These are phyloP conservation scores for Rhynchospora pubera DNA, from an alignment of 176 grass and related monocot species.

Conservation along the genomic window DNA sequence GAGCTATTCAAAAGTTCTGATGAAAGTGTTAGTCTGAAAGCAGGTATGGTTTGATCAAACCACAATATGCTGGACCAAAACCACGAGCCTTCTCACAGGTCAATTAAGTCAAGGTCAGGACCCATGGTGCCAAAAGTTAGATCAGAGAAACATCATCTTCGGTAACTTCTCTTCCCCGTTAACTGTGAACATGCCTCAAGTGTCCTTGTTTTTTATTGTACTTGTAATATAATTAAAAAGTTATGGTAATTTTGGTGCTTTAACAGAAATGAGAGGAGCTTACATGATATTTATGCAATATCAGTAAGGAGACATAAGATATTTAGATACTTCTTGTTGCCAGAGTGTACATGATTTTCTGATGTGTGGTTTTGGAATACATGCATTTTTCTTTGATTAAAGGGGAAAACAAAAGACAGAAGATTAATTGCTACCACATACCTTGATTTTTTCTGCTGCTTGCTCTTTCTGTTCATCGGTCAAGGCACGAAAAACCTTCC, in stretches of 20 bases:
- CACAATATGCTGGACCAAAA: not conserved
- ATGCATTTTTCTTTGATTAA: not conserved
- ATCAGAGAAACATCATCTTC: not conserved
- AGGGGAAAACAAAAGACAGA: not conserved
- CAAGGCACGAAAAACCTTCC: slow-evolving; percentile 62
- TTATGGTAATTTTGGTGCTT: slow-evolving; percentile 6
- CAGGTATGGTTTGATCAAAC: not conserved
- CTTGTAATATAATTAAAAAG: not conserved
- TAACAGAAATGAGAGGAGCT: not conserved
- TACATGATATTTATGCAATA: not conserved
- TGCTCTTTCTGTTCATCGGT: slow-evolving; percentile 35
- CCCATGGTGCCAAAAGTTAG: not conserved
- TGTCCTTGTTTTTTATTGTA: not conserved
- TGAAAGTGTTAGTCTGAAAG: not conserved
- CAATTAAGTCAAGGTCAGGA: not conserved
- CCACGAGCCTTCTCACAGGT: not conserved
- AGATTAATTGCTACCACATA: slow-evolving; percentile 31
- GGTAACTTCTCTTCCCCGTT: not conserved
- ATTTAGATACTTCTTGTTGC: not conserved
- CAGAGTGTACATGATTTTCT: not conserved
- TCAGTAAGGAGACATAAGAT: not conserved
- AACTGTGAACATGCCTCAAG: not conserved
- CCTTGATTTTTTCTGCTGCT: slow-evolving; percentile 48
- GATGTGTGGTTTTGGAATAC: not conserved
- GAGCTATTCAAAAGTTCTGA: not conserved